These are phyloP conservation scores for Fusarium stilboides DNA, from an alignment of 2,329 filamentous ascomycete genomes.

Conservation along the genomic window DNA sequence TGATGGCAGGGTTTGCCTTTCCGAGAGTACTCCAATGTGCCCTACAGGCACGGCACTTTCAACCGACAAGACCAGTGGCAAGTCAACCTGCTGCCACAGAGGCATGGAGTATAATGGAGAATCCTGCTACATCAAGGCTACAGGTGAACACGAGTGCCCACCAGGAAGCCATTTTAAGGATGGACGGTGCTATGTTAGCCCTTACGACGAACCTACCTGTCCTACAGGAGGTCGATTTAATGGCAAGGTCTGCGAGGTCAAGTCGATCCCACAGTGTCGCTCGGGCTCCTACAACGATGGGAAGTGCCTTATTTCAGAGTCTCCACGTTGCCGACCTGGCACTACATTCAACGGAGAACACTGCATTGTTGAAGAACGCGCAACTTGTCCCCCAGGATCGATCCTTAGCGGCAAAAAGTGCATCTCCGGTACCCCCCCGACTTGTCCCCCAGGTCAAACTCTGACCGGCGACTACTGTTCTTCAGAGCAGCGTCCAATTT, in stretches of 20 bases:
- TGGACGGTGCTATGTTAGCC: background rate
- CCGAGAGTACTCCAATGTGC: constrained; percentile 7
- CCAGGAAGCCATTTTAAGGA: constrained; percentile 1
- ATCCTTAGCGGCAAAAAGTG: constrained; percentile 18
- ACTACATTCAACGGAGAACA: constrained; percentile 11
- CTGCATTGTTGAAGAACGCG: constrained; percentile 8
- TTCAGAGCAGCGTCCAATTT: background rate
- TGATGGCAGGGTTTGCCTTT: constrained; percentile 8
- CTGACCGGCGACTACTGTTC: constrained; percentile 10
- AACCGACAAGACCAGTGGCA: constrained; percentile 1
- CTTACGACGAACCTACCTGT: background rate
- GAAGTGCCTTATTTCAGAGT: background rate
- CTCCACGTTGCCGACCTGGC: background rate
- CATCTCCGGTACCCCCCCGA: background rate
- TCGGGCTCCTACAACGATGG: constrained; percentile 9
- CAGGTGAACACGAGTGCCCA: background rate
- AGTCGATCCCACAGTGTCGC: constrained; percentile 4
- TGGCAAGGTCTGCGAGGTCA: background rate
- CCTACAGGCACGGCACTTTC: background rate
- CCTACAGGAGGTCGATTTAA: constrained; percentile 7
- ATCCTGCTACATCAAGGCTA: constrained; percentile 1
- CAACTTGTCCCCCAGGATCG: constrained; percentile 3
- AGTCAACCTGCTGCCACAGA: constrained; percentile 11
- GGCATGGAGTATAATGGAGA: constrained; percentile 9
- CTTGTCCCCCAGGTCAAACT: background rate